Evolutionary conservation across 1,284 basidiomycete genomes (phyloP).

Genomic region (Sporisorium reilianum): DNA sequence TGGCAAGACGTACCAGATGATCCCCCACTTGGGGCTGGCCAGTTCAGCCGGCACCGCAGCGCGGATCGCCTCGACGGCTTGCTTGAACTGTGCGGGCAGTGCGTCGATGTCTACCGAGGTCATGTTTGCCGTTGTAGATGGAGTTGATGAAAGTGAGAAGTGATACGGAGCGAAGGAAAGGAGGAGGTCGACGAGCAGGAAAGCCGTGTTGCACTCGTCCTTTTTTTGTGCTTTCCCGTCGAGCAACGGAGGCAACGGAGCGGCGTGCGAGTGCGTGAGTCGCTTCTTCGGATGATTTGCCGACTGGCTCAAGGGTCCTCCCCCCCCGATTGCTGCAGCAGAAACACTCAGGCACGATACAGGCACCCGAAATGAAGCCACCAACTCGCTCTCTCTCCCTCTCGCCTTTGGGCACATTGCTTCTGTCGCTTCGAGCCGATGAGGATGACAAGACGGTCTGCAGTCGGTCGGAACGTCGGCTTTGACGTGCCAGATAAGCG

Average conservation of each 20-base stretch:
- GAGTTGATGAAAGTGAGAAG: background rate
- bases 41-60: slow-evolving; percentile 33
- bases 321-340: too few relatives aligned
- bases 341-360: background rate
- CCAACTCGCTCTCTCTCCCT: background rate
- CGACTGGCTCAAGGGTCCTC: background rate
- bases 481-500: background rate
- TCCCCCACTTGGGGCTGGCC: slow-evolving; percentile 54
- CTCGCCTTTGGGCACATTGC: too few relatives aligned
- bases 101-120: slow-evolving; percentile 9
- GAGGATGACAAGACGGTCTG: background rate
- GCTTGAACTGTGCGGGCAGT: slow-evolving; percentile 42
- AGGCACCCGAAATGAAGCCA: background rate
- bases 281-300: background rate
- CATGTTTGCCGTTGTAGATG: background rate
- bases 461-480: background rate
- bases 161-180: background rate
- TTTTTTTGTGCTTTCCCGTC: too few relatives aligned
- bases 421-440: background rate
- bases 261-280: too few relatives aligned
- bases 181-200: background rate
- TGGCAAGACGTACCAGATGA: slow-evolving; percentile 58
- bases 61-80: slow-evolving; percentile 48
- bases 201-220: too few relatives aligned
- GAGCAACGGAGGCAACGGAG: too few relatives aligned